Percentiles rank a stretch among this genome's conserved stretches.
Conservation (phyloP, 768 basidiomycete species). For the Tulasnella sp. region DNA sequence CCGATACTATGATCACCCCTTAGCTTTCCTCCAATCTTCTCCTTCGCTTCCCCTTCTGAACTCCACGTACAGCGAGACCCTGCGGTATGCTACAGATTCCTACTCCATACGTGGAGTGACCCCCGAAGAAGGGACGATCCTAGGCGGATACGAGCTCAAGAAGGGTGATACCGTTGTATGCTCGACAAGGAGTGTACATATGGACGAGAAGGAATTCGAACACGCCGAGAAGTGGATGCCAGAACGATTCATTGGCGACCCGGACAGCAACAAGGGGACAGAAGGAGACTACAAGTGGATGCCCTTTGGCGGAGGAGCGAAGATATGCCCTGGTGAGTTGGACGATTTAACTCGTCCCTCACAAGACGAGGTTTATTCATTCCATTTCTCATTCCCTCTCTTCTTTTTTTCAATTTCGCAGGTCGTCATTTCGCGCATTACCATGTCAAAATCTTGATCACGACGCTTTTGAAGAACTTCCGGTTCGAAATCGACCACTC, state of each 20-base stretch:
- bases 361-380: not conserved
- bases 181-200: conserved; percentile 3
- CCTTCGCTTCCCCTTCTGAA: not conserved
- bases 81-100: conserved; percentile 9
- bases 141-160: conserved; percentile 13
- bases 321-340: conserved; percentile 6
- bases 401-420: not conserved
- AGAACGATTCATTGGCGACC: not conserved
- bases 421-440: conserved; percentile 13
- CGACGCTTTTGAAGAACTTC: conserved; percentile 8
- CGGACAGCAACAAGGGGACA: not conserved
- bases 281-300: conserved; percentile 5
- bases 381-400: not conserved
- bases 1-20: conserved; percentile 1
- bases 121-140: not conserved
- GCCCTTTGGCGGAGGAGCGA: conserved; percentile 9
- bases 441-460: conserved; percentile 13
- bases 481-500: conserved; percentile 6
- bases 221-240: not conserved
- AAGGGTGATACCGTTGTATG: conserved; percentile 9
- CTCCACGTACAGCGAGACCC: conserved; percentile 2
- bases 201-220: conserved; percentile 4
- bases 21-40: conserved; percentile 12
- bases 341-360: not conserved
- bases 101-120: conserved; percentile 12